These are phyloP conservation scores for Sungouiella thailandica DNA, from an alignment of 805 yeast species.

Conservation along the genomic window DNA sequence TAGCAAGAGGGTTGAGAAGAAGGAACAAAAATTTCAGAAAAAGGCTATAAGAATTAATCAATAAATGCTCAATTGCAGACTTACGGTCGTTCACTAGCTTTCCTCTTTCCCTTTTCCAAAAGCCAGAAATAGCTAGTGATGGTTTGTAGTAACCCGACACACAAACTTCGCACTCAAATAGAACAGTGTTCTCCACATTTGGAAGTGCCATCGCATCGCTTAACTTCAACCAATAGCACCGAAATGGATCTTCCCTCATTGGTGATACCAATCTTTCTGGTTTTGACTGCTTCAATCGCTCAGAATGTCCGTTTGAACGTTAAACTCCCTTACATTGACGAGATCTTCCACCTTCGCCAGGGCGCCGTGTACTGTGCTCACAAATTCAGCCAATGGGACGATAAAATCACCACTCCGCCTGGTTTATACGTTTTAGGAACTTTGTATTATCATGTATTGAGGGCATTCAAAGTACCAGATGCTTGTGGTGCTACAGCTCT, in stretches of 20 bases:
- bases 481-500: conserved; percentile 14
- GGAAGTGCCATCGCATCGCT: too few species aligned
- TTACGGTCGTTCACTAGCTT: too few species aligned
- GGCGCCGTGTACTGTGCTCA: conserved; percentile 61
- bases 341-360: conserved; percentile 81
- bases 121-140: too few species aligned
- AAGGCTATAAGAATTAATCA: too few species aligned
- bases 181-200: too few species aligned
- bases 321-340: conserved; percentile 49
- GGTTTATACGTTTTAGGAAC: conserved; percentile 64
- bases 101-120: too few species aligned
- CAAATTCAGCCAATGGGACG: conserved; percentile 51
- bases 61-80: too few species aligned
- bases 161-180: too few species aligned
- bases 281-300: conserved; percentile 6
- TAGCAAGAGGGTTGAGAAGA: too few species aligned
- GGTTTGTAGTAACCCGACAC: too few species aligned
- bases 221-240: too few species aligned
- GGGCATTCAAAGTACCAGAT: conserved; percentile 25
- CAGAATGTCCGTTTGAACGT: conserved; percentile 7
- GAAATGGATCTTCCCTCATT: neutral
- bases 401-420: conserved; percentile 95
- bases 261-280: conserved; percentile 1
- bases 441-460: conserved; percentile 32
- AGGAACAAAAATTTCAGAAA: too few species aligned